Evolutionary conservation across 148 eudicot species (phyloP).

Genomic region (Rhododendron williamsianum): DNA sequence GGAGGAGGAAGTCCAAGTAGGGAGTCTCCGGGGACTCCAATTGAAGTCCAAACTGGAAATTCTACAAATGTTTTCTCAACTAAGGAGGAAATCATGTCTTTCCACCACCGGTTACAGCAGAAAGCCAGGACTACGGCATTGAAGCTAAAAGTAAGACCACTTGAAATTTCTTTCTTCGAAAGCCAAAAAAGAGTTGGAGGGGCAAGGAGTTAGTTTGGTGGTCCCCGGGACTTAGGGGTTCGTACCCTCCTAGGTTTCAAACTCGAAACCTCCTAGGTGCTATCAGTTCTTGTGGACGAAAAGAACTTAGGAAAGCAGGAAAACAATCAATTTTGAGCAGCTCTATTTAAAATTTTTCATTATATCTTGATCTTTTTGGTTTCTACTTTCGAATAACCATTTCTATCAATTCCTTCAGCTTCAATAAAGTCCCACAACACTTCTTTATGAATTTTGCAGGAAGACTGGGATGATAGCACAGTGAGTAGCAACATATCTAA

Average conservation of each 20-base stretch:
- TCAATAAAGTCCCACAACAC: background rate
- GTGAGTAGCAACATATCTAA: conserved; percentile 55
- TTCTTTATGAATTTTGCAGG: conserved; percentile 30
- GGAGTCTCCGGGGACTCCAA: conserved; percentile 61
- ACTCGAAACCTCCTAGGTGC: too few relatives aligned
- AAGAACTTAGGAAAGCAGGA: background rate
- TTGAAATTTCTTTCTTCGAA: background rate
- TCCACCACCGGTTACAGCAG: conserved; percentile 29
- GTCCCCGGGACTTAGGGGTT: background rate
- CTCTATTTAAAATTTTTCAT: background rate
- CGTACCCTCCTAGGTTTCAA: background rate
- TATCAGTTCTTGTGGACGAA: background rate
- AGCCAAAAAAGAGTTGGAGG: background rate
- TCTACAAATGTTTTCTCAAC: conserved; percentile 40
- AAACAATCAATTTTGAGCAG: background rate
- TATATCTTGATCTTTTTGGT: background rate
- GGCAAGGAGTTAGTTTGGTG: background rate
- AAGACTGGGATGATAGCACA: conserved; percentile 84
- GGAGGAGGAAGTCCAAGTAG: conserved; percentile 36
- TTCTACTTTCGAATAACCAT: background rate
- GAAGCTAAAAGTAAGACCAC: conserved; percentile 48
- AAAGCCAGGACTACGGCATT: conserved; percentile 31
- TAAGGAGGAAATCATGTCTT: conserved; percentile 29
- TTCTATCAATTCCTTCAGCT: background rate
- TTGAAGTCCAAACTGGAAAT: conserved; percentile 73